Evolutionary conservation across 331 rosid genomes (phyloP), one percentile per base, ranked within the genome.

Genomic region (Quercus tomentella): DNA sequence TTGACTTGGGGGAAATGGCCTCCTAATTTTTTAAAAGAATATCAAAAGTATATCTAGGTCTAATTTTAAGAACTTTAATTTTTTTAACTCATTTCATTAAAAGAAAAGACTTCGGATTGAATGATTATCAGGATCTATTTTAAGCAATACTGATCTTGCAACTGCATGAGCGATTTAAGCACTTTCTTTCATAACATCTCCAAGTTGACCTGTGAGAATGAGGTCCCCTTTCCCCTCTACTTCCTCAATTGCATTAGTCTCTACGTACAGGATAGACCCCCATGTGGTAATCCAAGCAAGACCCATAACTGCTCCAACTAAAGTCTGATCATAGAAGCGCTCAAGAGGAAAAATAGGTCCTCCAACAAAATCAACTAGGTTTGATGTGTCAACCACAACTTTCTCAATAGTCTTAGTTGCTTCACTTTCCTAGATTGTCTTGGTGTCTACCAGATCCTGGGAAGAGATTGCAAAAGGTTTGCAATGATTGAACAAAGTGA

Each of bases 121-220:
- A 33, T 33, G 76, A 74, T 87, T 89, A 30, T 80, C 87, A 22
- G 92, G 92, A 15, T 90, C 89, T 82, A 84, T 89, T 77, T 83
- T 85, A 12, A 51, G 81, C 86, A 93, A 80, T 82, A 91, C 82
- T 7, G 80, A 82, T 82, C 99, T 84, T 51, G 97, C 87, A 84
- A 93, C 89, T 18, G 97, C 93, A 81, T 91, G 97, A 73, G 99
- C 98, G 58, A 96, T 92, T 81, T 96, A 98, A 68, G 99, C 88
- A 90, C 99, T 96, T 88, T 96, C 97, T 88, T 93, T 96, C 97
- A 96, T 96, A 65, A 96, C 98, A 73, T 96, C 99, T 77, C 98
- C 99, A 57, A 96, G 93, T 86, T 96, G 98, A 79, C 99, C 98
- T 23, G 97, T 93, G 77, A 83, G 26, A 66, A 87, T 83, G 14